Evolutionary conservation across 768 basidiomycete species (phyloP), one percentile per base, ranked within the genome.

Genomic region (Boletellus ananiceps): DNA sequence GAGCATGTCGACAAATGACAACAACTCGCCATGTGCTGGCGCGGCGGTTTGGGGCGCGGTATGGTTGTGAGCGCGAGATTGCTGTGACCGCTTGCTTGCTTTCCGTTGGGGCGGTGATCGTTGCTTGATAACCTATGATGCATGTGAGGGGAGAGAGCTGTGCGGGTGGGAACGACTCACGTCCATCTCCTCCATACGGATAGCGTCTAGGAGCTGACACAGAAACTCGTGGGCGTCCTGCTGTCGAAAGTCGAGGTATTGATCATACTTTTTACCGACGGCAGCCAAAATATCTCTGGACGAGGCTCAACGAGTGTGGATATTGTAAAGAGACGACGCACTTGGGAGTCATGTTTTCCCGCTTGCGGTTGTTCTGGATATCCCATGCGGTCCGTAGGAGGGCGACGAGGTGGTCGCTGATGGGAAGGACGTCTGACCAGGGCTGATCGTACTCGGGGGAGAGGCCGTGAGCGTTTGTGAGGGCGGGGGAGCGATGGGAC

Each of bases 201-300:
- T 88, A 16, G 84, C 87, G 64, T 96, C 94, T 34, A 96, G 73
- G 51, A 97, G 73, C 55, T 93, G 93, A 31, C 90, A 78, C 21
- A 97, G 69, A 54, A 95, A 86, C 71, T 98, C 94, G 65, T 96
- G 94, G 19, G 93, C 91, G 62, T 98, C 94, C 66, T 96, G 94
- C 66, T 98, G 94, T 8, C 88, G 83, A 65, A 93, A 94, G 61
- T 94, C 93, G 39, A 89, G 81, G 60, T 96, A 98, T 60, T 98
- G 93, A 56, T 93, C 91, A 63, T 94, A 88, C 69, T 95, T 96
- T 57, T 75, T 73, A 3, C 92, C 88, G 14, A 96, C 71, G 11
- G 79, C 75, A 25, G 74, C 64, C 15, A 95, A 69, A 35, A 95
- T 61, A 7, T 76, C 74, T 59, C 88, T 88, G 58, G 3, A 16